phyloP scores from a whole-genome alignment of 2,329 filamentous ascomycete genomes.

The Huntiella bhutanensis region DNA sequence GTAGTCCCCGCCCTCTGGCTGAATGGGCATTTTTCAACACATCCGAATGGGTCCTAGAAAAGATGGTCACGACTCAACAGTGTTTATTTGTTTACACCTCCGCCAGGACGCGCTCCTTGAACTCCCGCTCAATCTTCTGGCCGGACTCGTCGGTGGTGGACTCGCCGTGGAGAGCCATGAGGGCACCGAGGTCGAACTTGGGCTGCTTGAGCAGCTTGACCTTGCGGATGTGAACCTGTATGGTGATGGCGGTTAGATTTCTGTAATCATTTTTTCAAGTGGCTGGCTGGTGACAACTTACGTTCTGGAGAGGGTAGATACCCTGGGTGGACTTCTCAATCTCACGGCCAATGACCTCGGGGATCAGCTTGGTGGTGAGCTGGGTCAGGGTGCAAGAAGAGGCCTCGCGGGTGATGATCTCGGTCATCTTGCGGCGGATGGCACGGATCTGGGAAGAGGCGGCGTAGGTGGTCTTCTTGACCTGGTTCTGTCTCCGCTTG shows the following conservation, averaged over 20 bases:
- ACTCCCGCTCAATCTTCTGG: conserved; percentile 97
- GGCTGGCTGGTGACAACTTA: conserved; percentile 26
- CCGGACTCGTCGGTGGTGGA: conserved; percentile 88
- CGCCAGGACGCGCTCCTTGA: conserved; percentile 95
- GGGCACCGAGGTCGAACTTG: conserved; percentile 95
- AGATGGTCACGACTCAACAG: conserved; percentile 12
- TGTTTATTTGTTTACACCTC: conserved; percentile 50
- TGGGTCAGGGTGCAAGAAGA: conserved; percentile 85
- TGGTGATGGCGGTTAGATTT: conserved; percentile 18
- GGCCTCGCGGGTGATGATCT: conserved; percentile 96
- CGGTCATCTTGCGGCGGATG: conserved; percentile 99
- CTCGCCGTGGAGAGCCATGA: conserved; percentile 95
- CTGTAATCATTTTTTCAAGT: neutral
- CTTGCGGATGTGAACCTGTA: conserved; percentile 96
- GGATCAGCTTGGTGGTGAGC: conserved; percentile 96
- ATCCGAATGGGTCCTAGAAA: neutral
- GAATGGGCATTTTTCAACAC: too few species aligned
- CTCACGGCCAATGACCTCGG: conserved; percentile 97
- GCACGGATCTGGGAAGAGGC: conserved; percentile 90
- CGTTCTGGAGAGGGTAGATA: conserved; percentile 99
- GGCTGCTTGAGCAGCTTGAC: conserved; percentile 97
- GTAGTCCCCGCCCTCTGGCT: too few species aligned
- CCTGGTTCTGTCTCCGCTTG: conserved; percentile 97
- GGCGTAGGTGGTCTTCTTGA: conserved; percentile 99
- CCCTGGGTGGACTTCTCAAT: conserved; percentile 99